phyloP scores from a whole-genome alignment of 805 yeast genomes.

The Debaryomyces castellii region DNA sequence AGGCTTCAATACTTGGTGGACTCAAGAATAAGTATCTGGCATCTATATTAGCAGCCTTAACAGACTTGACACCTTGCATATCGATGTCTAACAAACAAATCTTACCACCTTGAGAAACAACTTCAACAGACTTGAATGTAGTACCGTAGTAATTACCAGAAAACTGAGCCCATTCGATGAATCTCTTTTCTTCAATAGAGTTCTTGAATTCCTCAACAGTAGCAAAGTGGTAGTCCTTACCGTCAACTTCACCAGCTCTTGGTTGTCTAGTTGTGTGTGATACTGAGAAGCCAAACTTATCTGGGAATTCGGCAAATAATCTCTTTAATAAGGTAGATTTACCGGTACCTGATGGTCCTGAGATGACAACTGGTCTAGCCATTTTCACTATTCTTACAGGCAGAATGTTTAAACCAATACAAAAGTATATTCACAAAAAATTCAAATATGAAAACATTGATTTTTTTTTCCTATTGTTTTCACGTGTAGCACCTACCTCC shows the following conservation, averaged over 20 bases:
- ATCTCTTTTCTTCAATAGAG: conserved; percentile 70
- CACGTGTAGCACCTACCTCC: not conserved
- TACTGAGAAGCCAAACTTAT: conserved; percentile 87
- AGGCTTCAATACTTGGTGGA: conserved; percentile 86
- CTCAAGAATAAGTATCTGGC: conserved; percentile 86
- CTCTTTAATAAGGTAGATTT: conserved; percentile 91
- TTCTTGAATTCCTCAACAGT: conserved; percentile 77
- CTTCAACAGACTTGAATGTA: conserved; percentile 78
- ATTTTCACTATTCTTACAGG: conserved; percentile 6
- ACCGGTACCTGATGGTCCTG: conserved; percentile 98
- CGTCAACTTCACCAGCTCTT: conserved; percentile 87
- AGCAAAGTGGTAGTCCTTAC: conserved; percentile 85
- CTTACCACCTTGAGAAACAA: conserved; percentile 61
- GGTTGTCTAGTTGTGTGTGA: conserved; percentile 92
- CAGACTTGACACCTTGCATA: conserved; percentile 97
- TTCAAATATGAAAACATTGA: not conserved
- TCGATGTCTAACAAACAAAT: conserved; percentile 94
- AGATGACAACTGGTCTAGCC: conserved; percentile 84
- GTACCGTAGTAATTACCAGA: conserved; percentile 98
- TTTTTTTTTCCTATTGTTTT: not conserved
- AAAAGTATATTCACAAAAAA: no score
- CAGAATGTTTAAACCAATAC: not conserved
- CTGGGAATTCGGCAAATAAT: conserved; percentile 87
- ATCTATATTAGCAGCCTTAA: conserved; percentile 75
- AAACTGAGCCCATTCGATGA: conserved; percentile 97